Evolutionary conservation across 306 rosid species (phyloP).

Genomic region (Glycine soja): DNA sequence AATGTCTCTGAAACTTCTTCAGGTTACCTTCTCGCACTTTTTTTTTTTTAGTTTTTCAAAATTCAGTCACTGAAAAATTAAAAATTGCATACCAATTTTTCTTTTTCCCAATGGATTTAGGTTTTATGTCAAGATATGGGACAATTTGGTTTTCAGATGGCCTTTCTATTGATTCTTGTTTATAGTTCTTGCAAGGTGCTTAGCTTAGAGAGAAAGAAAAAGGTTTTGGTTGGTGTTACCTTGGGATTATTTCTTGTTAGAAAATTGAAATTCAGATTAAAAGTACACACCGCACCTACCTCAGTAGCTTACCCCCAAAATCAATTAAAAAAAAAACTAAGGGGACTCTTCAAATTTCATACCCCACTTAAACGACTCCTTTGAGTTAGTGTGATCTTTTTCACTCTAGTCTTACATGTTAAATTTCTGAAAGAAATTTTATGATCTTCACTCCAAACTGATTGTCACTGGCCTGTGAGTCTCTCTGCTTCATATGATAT

Average conservation of each 20-base stretch:
- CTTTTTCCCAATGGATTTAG: not conserved
- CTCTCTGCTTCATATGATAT: not conserved
- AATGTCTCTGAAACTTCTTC: conserved; percentile 23
- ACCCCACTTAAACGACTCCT: conserved; percentile 11
- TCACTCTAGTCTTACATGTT: not conserved
- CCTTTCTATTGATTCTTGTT: conserved; percentile 12
- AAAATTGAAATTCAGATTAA: not conserved
- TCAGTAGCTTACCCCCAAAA: too few relatives aligned
- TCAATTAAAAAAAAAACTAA: too few relatives aligned
- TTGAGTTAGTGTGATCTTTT: not conserved
- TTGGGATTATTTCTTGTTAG: conserved; percentile 16
- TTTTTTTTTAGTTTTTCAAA: too few relatives aligned
- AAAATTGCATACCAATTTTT: not conserved
- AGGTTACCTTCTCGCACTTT: conserved; percentile 31
- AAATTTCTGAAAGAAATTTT: not conserved
- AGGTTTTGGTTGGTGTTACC: not conserved
- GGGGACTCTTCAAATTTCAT: not conserved
- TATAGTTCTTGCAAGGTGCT: conserved; percentile 7
- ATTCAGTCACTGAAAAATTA: too few relatives aligned
- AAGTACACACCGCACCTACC: too few relatives aligned
- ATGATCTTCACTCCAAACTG: not conserved
- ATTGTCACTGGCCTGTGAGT: not conserved
- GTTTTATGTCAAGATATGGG: not conserved
- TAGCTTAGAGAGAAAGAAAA: not conserved
- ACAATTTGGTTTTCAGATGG: not conserved